Evolutionary conservation across 2,329 filamentous ascomycete genomes (phyloP).

Genomic region (Venturia oleaginea): DNA sequence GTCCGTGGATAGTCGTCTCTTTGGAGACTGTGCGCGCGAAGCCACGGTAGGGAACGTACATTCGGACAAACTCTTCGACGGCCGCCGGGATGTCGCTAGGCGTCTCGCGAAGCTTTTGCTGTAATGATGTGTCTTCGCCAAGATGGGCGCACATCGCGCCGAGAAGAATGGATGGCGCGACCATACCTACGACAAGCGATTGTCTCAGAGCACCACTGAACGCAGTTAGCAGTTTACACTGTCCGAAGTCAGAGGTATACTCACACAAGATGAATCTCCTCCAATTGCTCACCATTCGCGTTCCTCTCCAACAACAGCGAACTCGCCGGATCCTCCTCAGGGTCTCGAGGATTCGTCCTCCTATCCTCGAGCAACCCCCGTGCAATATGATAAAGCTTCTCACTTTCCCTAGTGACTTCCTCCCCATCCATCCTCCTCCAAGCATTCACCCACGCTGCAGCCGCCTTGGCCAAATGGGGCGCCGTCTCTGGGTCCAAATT

Average conservation of each 20-base stretch:
- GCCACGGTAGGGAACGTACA: slow-evolving; percentile 17
- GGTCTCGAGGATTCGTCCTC: slow-evolving; percentile 13
- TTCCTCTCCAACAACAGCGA: slow-evolving; percentile 14
- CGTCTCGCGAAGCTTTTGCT: slow-evolving; percentile 14
- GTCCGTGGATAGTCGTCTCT: slow-evolving; percentile 8
- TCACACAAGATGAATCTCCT: slow-evolving; percentile 11
- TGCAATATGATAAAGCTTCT: slow-evolving; percentile 17
- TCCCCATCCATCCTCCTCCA: slow-evolving; percentile 17
- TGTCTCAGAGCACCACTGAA: slow-evolving; percentile 14
- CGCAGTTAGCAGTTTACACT: background rate
- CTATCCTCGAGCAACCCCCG: slow-evolving; percentile 14
- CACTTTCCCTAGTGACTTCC: slow-evolving; percentile 13
- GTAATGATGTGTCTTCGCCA: slow-evolving; percentile 14
- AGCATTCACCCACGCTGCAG: slow-evolving; percentile 17
- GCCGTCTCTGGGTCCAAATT: slow-evolving; percentile 16
- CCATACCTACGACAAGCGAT: slow-evolving; percentile 17
- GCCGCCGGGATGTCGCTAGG: slow-evolving; percentile 10
- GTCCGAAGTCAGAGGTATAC: background rate
- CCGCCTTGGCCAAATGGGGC: slow-evolving; percentile 15
- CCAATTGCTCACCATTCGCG: slow-evolving; percentile 14
- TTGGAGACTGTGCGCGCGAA: slow-evolving; percentile 15
- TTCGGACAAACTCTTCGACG: slow-evolving; percentile 17
- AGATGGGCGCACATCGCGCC: slow-evolving; percentile 16
- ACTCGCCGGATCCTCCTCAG: slow-evolving; percentile 16
- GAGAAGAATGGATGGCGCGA: slow-evolving; percentile 17